Evolutionary conservation across 768 basidiomycete species (phyloP).

Genomic region (Podaxis rugospora): DNA sequence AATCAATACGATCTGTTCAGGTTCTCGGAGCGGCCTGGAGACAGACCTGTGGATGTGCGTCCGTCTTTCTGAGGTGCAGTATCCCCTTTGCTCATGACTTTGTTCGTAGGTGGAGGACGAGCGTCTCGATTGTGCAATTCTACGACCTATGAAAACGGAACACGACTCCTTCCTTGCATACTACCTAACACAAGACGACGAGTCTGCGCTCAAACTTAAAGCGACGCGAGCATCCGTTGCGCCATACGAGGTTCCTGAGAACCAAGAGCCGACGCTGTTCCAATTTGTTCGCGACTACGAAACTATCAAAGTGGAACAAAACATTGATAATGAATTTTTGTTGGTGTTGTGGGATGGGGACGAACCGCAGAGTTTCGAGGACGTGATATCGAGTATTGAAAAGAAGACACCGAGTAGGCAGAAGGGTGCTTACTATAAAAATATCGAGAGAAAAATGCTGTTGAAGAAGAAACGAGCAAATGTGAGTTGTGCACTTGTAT

Average conservation of each 20-base stretch:
- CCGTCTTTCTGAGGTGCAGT: neutral
- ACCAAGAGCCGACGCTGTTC: constrained; percentile 67
- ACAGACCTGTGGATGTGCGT: constrained; percentile 62
- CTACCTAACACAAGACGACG: constrained; percentile 76
- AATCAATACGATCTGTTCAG: constrained; percentile 86
- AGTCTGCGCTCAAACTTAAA: constrained; percentile 64
- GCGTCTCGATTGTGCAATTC: constrained; percentile 78
- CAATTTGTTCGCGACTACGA: constrained; percentile 82
- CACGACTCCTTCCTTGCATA: constrained; percentile 86
- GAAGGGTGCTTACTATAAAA: constrained; percentile 85
- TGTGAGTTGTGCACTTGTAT: constrained; percentile 35
- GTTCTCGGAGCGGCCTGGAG: constrained; percentile 85
- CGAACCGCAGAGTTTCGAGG: constrained; percentile 25
- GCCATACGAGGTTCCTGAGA: constrained; percentile 44
- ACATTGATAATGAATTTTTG: constrained; percentile 81
- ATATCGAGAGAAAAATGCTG: constrained; percentile 84
- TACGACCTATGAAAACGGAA: constrained; percentile 85
- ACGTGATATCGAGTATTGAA: constrained; percentile 29
- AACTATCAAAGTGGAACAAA: constrained; percentile 81
- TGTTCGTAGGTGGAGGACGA: constrained; percentile 62
- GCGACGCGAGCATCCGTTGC: constrained; percentile 39
- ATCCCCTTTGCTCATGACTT: neutral
- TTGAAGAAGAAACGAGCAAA: constrained; percentile 82
- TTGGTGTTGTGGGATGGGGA: constrained; percentile 68
- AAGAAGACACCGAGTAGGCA: constrained; percentile 24